A percentile compares a stretch with the other conserved stretches of the same genome.
Evolutionary conservation across 345 rosid genomes (phyloP).

Genomic region (Eucalyptus victrix): DNA sequence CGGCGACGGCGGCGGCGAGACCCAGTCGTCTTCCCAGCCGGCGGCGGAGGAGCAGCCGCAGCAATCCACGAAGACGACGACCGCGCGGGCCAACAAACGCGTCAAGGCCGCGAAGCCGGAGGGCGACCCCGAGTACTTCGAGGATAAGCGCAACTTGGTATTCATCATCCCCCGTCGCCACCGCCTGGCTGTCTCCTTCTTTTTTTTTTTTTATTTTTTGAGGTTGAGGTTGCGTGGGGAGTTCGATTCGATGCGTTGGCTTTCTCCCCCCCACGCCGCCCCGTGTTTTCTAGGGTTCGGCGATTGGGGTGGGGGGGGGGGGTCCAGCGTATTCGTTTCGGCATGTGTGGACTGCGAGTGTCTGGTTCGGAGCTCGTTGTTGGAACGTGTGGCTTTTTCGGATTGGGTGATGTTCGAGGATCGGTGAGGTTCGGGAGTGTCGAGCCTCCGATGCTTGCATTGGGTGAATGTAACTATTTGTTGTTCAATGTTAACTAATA

Average conservation of each 20-base stretch:
- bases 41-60: not conserved
- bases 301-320: no score
- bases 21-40: not conserved
- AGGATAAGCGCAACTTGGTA: conserved; percentile 87
- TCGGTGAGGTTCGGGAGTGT: not conserved
- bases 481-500: not conserved
- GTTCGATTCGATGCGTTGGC: not conserved
- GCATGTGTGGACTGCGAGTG: not conserved
- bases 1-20: not conserved
- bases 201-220: not conserved
- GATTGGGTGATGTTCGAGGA: not conserved
- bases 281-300: not conserved
- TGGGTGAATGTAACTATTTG: not conserved
- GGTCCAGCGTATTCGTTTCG: not conserved
- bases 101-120: conserved; percentile 34
- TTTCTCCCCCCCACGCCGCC: not conserved
- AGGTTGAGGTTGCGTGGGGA: not conserved
- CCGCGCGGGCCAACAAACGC: conserved; percentile 36
- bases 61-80: not conserved
- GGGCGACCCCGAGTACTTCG: conserved; percentile 67
- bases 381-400: not conserved
- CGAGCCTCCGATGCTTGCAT: not conserved
- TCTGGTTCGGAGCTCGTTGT: not conserved
- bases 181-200: not conserved
- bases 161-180: no score